These are phyloP conservation scores for Camellia japonica DNA, from an alignment of 148 eudicot species.

Conservation along the genomic window DNA sequence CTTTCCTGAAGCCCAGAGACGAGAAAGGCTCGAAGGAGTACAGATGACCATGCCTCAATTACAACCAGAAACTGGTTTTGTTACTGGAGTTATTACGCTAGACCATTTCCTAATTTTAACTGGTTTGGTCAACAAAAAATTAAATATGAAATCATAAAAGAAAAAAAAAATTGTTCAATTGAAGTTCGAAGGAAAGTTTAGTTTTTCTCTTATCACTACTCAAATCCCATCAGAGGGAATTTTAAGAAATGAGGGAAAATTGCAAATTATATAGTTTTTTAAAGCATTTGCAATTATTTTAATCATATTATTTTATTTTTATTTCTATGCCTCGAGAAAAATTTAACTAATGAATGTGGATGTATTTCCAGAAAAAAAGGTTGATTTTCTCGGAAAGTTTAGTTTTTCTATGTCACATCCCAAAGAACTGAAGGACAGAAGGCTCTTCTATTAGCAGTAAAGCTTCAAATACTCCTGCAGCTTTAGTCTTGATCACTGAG, in stretches of 20 bases:
- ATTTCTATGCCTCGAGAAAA: neutral
- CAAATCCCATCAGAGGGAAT: neutral
- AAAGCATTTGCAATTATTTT: neutral
- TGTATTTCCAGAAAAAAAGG: neutral
- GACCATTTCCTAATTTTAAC: conserved; percentile 32
- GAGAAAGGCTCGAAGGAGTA: conserved; percentile 19
- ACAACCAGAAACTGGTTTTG: conserved; percentile 9
- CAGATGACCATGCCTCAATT: conserved; percentile 26
- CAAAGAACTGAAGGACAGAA: too few relatives aligned
- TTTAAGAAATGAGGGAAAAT: neutral
- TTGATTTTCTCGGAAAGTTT: too few relatives aligned
- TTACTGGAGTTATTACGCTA: conserved; percentile 13
- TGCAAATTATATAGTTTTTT: neutral
- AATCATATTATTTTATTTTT: neutral
- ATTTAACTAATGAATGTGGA: neutral
- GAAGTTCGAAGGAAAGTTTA: too few relatives aligned
- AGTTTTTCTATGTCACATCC: too few relatives aligned
- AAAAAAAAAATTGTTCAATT: neutral
- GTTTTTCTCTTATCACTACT: neutral
- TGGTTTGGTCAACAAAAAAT: conserved; percentile 26
- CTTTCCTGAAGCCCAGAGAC: conserved; percentile 2
- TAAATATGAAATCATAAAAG: neutral
- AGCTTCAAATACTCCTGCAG: too few relatives aligned
- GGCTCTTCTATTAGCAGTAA: too few relatives aligned
- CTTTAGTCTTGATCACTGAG: too few relatives aligned